These are phyloP conservation scores for Aureobasidium pullulans DNA, from an alignment of 2,329 filamentous ascomycete species.

Conservation along the genomic window DNA sequence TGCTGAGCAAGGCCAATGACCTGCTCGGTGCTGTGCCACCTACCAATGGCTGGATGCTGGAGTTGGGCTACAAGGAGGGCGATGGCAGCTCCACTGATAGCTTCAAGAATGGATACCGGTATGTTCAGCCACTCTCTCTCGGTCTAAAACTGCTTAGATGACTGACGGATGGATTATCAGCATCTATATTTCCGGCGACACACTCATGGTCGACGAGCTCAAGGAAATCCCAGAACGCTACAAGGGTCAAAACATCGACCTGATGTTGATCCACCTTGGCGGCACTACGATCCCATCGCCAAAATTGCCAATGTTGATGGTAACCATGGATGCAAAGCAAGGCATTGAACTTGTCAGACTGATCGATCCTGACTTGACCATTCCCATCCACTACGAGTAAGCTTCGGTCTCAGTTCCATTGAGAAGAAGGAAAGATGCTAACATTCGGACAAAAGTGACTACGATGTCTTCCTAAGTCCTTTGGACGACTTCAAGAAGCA, in stretches of 20 bases:
- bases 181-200: slow-evolving; percentile 63
- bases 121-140: not conserved
- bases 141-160: not conserved
- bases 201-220: slow-evolving; percentile 55
- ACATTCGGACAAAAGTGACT: slow-evolving; percentile 37
- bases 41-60: slow-evolving; percentile 60
- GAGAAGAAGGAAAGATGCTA: not conserved
- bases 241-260: slow-evolving; percentile 48
- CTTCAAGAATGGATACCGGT: slow-evolving; percentile 44
- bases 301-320: slow-evolving; percentile 54
- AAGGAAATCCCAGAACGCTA: slow-evolving; percentile 53
- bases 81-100: slow-evolving; percentile 15
- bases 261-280: slow-evolving; percentile 61
- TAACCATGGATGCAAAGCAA: slow-evolving; percentile 61
- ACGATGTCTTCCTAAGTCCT: slow-evolving; percentile 54
- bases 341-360: slow-evolving; percentile 53
- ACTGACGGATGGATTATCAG: slow-evolving; percentile 17
- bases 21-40: slow-evolving; percentile 50
- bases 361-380: slow-evolving; percentile 53
- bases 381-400: slow-evolving; percentile 56
- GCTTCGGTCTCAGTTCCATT: slow-evolving; percentile 13
- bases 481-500: slow-evolving; percentile 53
- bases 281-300: slow-evolving; percentile 59
- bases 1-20: slow-evolving; percentile 40
- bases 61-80: slow-evolving; percentile 44